Base-by-base conservation (phyloP, 345 rosid genomes). In the Citrus medica region DNA sequence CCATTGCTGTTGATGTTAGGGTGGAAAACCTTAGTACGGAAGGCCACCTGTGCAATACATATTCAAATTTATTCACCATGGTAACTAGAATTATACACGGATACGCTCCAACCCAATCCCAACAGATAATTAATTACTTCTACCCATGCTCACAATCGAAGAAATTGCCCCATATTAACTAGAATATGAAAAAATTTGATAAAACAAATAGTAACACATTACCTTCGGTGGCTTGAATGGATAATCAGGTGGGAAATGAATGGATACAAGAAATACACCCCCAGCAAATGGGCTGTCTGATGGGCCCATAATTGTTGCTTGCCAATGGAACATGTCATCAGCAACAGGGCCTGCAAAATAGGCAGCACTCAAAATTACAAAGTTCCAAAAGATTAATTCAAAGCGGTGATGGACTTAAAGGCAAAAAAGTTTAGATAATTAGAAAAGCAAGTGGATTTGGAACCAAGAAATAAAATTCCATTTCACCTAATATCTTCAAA, bases 171-270 rank as follows among this genome's bases (percentile, higher is more conserved):
- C 48, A 7, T 24, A 46, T 28, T 16, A 22, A 46, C 37, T 6
- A 46, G 59, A 68, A 68, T 27, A 68, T 24, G 5, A 12, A 69
- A 4, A 40, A 8, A 12, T 37, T 30, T 6, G 5, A 32, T 17
- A n/a, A 53, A 19, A 19, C 21, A 67, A 10, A 27, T 21, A 30
- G 0, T 3, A 24, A 56, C 27, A 53, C 4, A 46, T 76, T 78
- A 91, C 95, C 90, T 90, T 90, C 7, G 95, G 95, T 27, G 95
- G 93, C 87, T 91, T 91, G 89, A 90, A 90, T 42, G 95, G 95
- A 71, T 91, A 91, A 82, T 91, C 93, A 2, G 93, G 93, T 33
- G 95, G 95, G 84, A 91, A 91, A 83, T 91, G 93, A 84, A 91
- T 91, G 74, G 93, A 70, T n/a, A 91, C 88, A 73, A 88, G 86